These are phyloP conservation scores for Mycosarcoma maydis DNA, from an alignment of 1,284 basidiomycete species.

Conservation along the genomic window DNA sequence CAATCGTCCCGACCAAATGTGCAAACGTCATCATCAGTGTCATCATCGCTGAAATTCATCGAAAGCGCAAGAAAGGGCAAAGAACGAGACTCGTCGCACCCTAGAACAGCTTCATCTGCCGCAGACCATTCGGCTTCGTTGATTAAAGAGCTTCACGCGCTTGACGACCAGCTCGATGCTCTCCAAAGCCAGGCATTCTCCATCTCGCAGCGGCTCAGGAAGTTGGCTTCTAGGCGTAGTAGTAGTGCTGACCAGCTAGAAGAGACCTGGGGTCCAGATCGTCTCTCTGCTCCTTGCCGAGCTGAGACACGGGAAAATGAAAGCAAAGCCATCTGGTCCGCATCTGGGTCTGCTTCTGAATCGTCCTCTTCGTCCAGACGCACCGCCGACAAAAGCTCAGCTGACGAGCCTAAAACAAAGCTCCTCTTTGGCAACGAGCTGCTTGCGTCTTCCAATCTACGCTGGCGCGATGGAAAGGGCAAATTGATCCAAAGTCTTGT, in stretches of 20 bases:
- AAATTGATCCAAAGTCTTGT: constrained; percentile 1
- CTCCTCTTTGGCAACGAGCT: constrained; percentile 26
- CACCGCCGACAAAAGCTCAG: constrained; percentile 14
- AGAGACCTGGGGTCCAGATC: constrained; percentile 35
- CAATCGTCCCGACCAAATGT: neutral
- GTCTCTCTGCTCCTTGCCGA: constrained; percentile 14
- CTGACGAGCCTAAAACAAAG: constrained; percentile 18
- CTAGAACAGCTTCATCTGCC: neutral
- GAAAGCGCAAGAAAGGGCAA: constrained; percentile 25
- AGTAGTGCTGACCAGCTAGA: constrained; percentile 3
- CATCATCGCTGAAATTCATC: constrained; percentile 14
- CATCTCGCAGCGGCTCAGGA: constrained; percentile 37
- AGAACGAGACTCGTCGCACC: constrained; percentile 2
- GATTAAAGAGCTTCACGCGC: constrained; percentile 26
- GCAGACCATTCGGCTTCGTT: constrained; percentile 13
- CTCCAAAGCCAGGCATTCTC: constrained; percentile 31
- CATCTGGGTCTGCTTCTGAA: neutral
- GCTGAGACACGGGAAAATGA: neutral
- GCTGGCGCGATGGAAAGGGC: constrained; percentile 35
- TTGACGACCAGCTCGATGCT: constrained; percentile 28
- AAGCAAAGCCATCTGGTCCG: no score
- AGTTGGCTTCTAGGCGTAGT: constrained; percentile 4
- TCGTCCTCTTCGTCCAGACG: constrained; percentile 1
- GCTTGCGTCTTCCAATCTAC: constrained; percentile 15
- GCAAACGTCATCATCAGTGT: neutral